Percentiles rank a stretch among this genome's conserved stretches.
Evolutionary conservation across 352 stramenopile species (phyloP).

Genomic region (Halophytophthora batemanensis): DNA sequence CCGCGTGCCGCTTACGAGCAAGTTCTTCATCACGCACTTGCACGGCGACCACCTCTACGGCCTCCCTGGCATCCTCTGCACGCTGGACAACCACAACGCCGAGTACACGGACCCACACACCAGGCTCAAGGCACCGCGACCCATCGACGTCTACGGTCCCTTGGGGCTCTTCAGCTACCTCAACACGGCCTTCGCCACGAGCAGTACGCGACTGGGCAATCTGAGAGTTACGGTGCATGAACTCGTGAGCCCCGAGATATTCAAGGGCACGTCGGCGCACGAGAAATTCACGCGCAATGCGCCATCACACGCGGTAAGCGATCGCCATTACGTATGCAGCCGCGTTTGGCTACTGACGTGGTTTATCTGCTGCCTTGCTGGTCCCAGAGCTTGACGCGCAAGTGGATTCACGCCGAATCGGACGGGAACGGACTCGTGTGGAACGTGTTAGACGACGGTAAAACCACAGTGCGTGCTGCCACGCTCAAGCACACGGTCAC

Average conservation of each 20-base stretch:
- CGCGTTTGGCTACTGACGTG: conserved; percentile 1
- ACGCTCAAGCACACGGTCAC: conserved; percentile 77
- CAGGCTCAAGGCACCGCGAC: conserved; percentile 34
- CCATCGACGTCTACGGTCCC: conserved; percentile 77
- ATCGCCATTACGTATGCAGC: neutral
- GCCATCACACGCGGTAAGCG: conserved; percentile 54
- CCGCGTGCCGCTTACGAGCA: conserved; percentile 67
- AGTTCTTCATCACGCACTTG: conserved; percentile 86
- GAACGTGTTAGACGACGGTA: conserved; percentile 70
- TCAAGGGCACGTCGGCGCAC: conserved; percentile 40
- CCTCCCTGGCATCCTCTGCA: conserved; percentile 78
- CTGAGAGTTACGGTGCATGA: conserved; percentile 74
- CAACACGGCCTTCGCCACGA: conserved; percentile 65
- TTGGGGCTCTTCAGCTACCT: conserved; percentile 76
- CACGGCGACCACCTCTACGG: conserved; percentile 88
- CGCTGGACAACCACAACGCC: conserved; percentile 76
- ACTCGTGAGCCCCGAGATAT: conserved; percentile 51
- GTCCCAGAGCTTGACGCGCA: conserved; percentile 41
- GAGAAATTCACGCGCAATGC: conserved; percentile 65
- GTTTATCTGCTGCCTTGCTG: neutral
- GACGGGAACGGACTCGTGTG: conserved; percentile 62
- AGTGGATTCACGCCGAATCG: conserved; percentile 53
- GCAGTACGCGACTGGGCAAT: conserved; percentile 66
- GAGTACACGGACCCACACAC: conserved; percentile 56
- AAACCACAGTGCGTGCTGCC: conserved; percentile 56